phyloP scores from a whole-genome alignment of 768 basidiomycete genomes.

The Tulasnella sp. region DNA sequence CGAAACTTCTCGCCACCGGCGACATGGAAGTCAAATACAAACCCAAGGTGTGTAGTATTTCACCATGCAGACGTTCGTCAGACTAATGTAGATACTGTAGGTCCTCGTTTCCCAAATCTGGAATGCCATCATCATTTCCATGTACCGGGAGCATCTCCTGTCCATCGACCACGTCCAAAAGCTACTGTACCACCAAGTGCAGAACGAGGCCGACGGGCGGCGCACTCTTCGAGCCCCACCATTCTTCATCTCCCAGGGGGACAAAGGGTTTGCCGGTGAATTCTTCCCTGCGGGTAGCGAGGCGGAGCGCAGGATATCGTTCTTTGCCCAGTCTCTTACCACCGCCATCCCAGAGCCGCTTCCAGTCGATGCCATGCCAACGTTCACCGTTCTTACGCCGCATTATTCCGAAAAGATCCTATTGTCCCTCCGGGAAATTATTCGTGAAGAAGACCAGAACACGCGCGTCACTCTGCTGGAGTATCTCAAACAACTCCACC shows the following conservation, averaged over 20 bases:
- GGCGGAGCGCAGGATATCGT: conserved; percentile 94
- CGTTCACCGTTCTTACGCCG: conserved; percentile 95
- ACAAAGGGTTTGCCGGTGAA: conserved; percentile 69
- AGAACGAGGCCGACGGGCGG: conserved; percentile 77
- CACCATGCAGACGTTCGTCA: background rate
- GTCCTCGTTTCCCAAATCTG: conserved; percentile 98
- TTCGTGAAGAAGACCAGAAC: conserved; percentile 95
- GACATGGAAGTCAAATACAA: conserved; percentile 99
- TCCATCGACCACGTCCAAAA: conserved; percentile 99
- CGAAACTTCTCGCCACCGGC: conserved; percentile 82
- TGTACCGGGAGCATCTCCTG: conserved; percentile 98
- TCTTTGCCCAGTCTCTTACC: conserved; percentile 96
- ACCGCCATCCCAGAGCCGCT: conserved; percentile 88
- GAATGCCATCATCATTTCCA: conserved; percentile 99
- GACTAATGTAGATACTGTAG: conserved; percentile 28
- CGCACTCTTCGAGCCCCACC: conserved; percentile 88
- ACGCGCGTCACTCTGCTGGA: conserved; percentile 94
- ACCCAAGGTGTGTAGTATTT: conserved; percentile 62
- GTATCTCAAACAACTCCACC: conserved; percentile 96
- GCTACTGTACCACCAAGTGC: conserved; percentile 92
- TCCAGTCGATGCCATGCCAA: conserved; percentile 99
- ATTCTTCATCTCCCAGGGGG: conserved; percentile 94
- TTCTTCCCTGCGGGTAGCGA: conserved; percentile 95
- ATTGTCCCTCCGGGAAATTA: conserved; percentile 92
- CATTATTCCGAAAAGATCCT: conserved; percentile 99